Evolutionary conservation across 805 yeast species (phyloP).

Genomic region (Barnettozyma pratensis): DNA sequence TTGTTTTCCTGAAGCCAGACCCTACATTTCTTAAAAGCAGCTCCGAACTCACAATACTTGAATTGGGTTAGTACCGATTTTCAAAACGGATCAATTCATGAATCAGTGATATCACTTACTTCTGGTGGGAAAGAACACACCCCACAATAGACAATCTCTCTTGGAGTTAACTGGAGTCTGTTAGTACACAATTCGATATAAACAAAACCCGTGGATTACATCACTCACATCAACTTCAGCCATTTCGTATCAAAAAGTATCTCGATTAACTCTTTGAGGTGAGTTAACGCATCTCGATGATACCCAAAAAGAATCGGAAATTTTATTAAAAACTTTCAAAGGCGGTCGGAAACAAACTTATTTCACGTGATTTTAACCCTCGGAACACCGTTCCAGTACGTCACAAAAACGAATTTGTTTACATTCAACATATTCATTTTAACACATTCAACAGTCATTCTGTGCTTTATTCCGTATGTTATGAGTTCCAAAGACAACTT

Average conservation of each 20-base stretch:
- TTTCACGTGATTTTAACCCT: too few relatives aligned
- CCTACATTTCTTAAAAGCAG: slow-evolving; percentile 73
- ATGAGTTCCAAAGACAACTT: slow-evolving; percentile 23
- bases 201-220: neutral
- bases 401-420: too few relatives aligned
- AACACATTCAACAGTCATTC: slow-evolving; percentile 7
- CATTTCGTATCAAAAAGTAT: neutral
- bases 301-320: too few relatives aligned
- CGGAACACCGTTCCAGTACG: too few relatives aligned
- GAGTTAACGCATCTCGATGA: too few relatives aligned
- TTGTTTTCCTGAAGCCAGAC: slow-evolving; percentile 68
- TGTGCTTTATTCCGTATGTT: neutral
- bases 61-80: slow-evolving; percentile 6
- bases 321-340: too few relatives aligned
- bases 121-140: slow-evolving; percentile 84
- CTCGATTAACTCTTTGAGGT: too few relatives aligned
- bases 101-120: slow-evolving; percentile 11
- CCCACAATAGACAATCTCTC: slow-evolving; percentile 60
- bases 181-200: too few relatives aligned
- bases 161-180: slow-evolving; percentile 21
- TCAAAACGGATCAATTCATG: too few relatives aligned
- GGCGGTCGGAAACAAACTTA: too few relatives aligned
- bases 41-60: slow-evolving; percentile 85
- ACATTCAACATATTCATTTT: too few relatives aligned
- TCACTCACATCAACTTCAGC: slow-evolving; percentile 7